A percentile compares a stretch with the other conserved stretches of the same genome.
Evolutionary conservation across 352 stramenopile genomes (phyloP).

Genomic region (Globisporangium iwayamae): DNA sequence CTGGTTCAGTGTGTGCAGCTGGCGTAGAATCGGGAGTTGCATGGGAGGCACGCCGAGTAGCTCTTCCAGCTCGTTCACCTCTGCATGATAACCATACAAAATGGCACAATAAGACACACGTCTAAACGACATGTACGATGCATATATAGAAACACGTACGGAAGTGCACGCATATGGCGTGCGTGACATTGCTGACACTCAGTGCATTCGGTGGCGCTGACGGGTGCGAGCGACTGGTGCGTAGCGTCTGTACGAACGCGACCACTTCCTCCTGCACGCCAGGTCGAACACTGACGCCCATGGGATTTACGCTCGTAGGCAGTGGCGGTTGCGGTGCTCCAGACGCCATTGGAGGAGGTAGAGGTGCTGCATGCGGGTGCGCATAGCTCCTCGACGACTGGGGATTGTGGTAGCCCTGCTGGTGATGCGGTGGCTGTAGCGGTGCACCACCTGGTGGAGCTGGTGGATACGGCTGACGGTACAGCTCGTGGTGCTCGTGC

Average conservation of each 20-base stretch:
- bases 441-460: background rate
- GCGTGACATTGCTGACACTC: conserved; percentile 37
- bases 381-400: conserved; percentile 9
- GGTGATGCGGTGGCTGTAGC: conserved; percentile 27
- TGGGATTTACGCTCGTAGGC: background rate
- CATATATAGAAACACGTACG: conserved; percentile 23
- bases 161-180: conserved; percentile 64
- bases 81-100: conserved; percentile 16
- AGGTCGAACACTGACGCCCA: conserved; percentile 10
- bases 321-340: background rate
- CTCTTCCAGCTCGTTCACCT: conserved; percentile 49
- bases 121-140: background rate
- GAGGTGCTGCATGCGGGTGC: conserved; percentile 2
- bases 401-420: background rate
- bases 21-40: conserved; percentile 44
- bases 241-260: conserved; percentile 56
- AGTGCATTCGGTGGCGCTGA: conserved; percentile 54
- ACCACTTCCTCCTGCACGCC: conserved; percentile 42
- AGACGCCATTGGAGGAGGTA: conserved; percentile 1
- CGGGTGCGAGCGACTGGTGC: conserved; percentile 43
- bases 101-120: background rate
- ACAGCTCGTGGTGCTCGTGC: conserved; percentile 4
- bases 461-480: conserved; percentile 7
- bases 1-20: conserved; percentile 66
- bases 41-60: conserved; percentile 37